Conservation (phyloP, 805 yeast species). For the Candida vaughaniae region DNA sequence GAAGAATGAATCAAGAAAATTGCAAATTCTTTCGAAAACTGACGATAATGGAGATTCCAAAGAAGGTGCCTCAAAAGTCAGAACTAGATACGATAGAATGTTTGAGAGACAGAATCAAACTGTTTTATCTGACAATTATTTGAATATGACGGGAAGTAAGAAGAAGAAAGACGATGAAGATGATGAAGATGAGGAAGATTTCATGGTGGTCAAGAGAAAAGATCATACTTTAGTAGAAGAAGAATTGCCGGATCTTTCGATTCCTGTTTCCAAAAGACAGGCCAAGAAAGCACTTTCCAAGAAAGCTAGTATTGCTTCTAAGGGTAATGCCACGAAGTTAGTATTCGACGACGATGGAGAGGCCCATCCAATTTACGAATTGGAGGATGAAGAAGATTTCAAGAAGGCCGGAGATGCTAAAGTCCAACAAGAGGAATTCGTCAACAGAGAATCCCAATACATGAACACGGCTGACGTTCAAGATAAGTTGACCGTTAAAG, state of each 20-base stretch:
- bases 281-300: constrained; percentile 85
- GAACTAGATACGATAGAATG: constrained; percentile 93
- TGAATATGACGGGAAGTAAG: constrained; percentile 60
- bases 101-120: constrained; percentile 93
- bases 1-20: constrained; percentile 78
- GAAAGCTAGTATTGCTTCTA: constrained; percentile 61
- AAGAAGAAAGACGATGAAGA: constrained; percentile 27
- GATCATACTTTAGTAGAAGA: constrained; percentile 70
- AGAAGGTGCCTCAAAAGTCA: constrained; percentile 42
- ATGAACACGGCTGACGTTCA: constrained; percentile 73
- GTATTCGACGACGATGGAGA: constrained; percentile 92
- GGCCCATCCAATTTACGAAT: constrained; percentile 88
- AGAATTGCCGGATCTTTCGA: constrained; percentile 59
- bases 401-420: constrained; percentile 67
- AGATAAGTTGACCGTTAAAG: constrained; percentile 76
- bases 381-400: constrained; percentile 89
- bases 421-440: constrained; percentile 64
- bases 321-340: constrained; percentile 73
- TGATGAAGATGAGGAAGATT: constrained; percentile 62
- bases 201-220: constrained; percentile 73
- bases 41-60: constrained; percentile 58
- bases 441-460: constrained; percentile 60
- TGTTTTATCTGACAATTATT: constrained; percentile 84
- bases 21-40: constrained; percentile 53
- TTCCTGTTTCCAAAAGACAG: constrained; percentile 78